Evolutionary conservation across 441 rosid genomes (phyloP), one percentile per base, ranked within the genome.

Genomic region (Adansonia gregorii): DNA sequence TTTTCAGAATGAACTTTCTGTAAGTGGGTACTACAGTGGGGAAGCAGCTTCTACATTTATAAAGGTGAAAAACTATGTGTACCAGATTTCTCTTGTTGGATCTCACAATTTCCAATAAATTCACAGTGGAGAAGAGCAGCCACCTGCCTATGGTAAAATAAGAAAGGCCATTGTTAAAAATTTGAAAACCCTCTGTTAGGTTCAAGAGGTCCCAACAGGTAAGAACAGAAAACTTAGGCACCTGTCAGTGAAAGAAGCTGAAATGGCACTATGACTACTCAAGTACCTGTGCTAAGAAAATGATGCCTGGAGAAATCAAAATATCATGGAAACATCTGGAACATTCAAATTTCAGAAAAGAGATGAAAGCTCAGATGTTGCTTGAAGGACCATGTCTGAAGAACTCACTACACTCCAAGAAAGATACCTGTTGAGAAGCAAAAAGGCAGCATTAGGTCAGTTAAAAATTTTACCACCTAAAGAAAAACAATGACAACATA

Each of bases 341-440:
- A 27, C 19, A 63, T 63, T 31, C 67, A 31, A 27, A 31, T 63
- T 27, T 27, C 43, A 12, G 3, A 27, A 63, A 31, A 5, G 19
- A 43, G 41, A 31, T 0, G 8, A 27, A 24, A 11, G 66, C 45
- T 27, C 43, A 12, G 2, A 31, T 35, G 8, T 27, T 63, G 17
- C 67, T 63, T 63, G 43, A 27, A 63, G 67, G 17, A 27, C 17
- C 67, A 12, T 27, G n/a, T 12, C 3, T 4, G 45, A 5, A 27
- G 43, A 63, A 63, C 17, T 63, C 43, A 31, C 0, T 61, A 11
- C 66, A 14, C 2, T 61, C 41, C 27, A 61, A 4, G 66, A 61
- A 61, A 24, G 43, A 61, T 12, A 61, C 66, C 66, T 11, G 41
- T 60, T 60, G 64, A 9, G 39, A 59, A 60, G 65, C 65, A 24